Base-by-base conservation (phyloP, 164 flowering plant genomes). In the Magnolia sinica region DNA sequence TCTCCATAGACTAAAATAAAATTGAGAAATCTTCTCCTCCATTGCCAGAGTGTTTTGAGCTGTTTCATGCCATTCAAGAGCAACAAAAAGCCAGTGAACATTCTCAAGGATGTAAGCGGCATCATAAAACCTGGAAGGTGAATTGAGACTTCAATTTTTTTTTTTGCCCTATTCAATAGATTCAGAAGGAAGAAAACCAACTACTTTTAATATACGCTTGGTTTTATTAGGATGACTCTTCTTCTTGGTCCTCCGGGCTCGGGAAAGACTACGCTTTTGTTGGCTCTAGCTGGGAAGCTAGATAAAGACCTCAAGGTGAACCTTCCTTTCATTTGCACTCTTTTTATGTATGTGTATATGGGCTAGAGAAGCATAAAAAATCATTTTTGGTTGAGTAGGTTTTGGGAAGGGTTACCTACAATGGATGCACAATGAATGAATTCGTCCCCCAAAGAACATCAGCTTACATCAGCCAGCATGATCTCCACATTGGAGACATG, bases 221-320 rank as follows among this genome's bases (percentile, higher is more conserved):
- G 18, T 11, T 18, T 6, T 71, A 9, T 31, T 76, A 86, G 88
- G 81, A 65, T 84, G 84, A 84, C 88, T 16, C 83, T 86, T 23
- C 82, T 86, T 24, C 76, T 86, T 16, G 88, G 86, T 10, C 85
- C 85, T 65, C 85, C 85, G 22, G 81, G 81, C 16, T 76, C 83
- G 1, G 85, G 85, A 45, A 80, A 83, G 74, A 80, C 85, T 59
- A 80, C 83, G 8, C 79, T 83, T 37, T 78, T 83, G 73, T 67
- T 74, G 74, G 88, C 88, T 22, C 79, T 86, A 13, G 81, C 86
- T 0, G 88, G 86, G 51, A 88, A 85, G 76, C 89, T 88, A 64
- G 84, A 78, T 68, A 49, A 75, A 18, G 75, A 75, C 73, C 81
- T 89, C 3, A 83, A 85, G 89, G 92, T 89, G 59, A 64, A 16